A percentile compares a stretch with the other conserved stretches of the same genome.
Conservation (phyloP, 163 green algal species). For the Chloromonas sp. region DNA sequence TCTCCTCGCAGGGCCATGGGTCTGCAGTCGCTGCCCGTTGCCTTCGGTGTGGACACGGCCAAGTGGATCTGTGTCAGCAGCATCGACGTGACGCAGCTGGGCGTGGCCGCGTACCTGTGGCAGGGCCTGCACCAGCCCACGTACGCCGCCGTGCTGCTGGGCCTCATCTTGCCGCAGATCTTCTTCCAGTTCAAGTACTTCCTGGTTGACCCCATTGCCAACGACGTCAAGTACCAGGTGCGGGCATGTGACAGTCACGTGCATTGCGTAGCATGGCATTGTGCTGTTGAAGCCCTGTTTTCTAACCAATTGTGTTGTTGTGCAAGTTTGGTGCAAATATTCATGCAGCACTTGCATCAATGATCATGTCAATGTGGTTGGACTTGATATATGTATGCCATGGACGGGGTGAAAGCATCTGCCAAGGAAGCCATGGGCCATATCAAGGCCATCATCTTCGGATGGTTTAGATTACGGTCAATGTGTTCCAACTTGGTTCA, state of each 20-base stretch:
- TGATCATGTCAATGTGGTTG: background rate
- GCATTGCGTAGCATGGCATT: background rate
- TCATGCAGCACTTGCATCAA: background rate
- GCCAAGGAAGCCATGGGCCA: too few species aligned
- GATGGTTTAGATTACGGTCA: too few species aligned
- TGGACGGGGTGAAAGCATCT: background rate
- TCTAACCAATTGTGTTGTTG: background rate
- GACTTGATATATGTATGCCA: background rate
- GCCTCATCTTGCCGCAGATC: conserved; percentile 92
- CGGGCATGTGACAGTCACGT: background rate
- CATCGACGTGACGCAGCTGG: conserved; percentile 89
- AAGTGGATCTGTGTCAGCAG: conserved; percentile 95
- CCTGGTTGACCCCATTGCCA: conserved; percentile 91
- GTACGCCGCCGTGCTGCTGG: conserved; percentile 84
- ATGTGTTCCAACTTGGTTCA: too few species aligned
- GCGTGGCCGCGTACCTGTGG: conserved; percentile 74
- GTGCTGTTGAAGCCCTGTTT: background rate
- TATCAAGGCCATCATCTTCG: too few species aligned
- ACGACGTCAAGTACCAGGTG: conserved; percentile 98
- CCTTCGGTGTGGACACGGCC: conserved; percentile 92
- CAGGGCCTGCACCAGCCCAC: conserved; percentile 73
- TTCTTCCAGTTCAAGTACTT: conserved; percentile 93
- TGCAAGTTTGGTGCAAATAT: background rate
- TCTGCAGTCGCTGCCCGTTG: conserved; percentile 90
- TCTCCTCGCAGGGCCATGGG: conserved; percentile 57